Evolutionary conservation across 148 eudicot species (phyloP).

Genomic region (Polygonum aviculare): DNA sequence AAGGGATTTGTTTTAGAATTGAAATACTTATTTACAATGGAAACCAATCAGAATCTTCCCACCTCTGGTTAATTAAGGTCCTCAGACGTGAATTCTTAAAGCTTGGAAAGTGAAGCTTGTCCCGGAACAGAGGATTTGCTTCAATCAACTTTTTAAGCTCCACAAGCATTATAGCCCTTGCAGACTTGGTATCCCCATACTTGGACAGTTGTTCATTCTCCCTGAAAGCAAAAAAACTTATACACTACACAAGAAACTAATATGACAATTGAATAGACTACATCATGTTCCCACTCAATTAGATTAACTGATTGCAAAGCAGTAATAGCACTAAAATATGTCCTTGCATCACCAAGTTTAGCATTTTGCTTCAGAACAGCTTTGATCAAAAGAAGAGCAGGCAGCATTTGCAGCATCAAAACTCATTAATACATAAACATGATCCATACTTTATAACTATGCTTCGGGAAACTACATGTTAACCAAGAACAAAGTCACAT

Average conservation of each 20-base stretch:
- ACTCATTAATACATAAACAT: background rate
- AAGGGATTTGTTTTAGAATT: background rate
- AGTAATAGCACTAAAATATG: background rate
- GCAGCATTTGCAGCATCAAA: background rate
- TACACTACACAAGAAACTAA: background rate
- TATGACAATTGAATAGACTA: background rate
- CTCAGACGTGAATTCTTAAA: slow-evolving; percentile 25
- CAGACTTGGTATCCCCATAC: slow-evolving; percentile 32
- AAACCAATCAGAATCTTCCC: background rate
- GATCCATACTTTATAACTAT: background rate
- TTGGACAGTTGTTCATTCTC: slow-evolving; percentile 33
- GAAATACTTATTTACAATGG: background rate
- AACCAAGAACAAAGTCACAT: background rate
- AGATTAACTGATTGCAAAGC: background rate
- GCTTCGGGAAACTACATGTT: background rate
- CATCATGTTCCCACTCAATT: background rate
- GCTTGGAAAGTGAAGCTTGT: slow-evolving; percentile 35
- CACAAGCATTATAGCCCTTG: slow-evolving; percentile 29
- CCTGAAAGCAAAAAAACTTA: slow-evolving; percentile 18
- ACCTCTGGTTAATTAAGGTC: slow-evolving; percentile 36
- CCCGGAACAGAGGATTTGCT: slow-evolving; percentile 35
- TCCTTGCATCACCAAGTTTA: background rate
- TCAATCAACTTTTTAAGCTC: slow-evolving; percentile 39
- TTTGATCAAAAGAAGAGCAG: background rate
- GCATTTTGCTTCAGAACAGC: background rate